A percentile compares a stretch with the other conserved stretches of the same genome.
phyloP scores from a whole-genome alignment of 768 basidiomycete genomes.

The Lactarius tabidus region DNA sequence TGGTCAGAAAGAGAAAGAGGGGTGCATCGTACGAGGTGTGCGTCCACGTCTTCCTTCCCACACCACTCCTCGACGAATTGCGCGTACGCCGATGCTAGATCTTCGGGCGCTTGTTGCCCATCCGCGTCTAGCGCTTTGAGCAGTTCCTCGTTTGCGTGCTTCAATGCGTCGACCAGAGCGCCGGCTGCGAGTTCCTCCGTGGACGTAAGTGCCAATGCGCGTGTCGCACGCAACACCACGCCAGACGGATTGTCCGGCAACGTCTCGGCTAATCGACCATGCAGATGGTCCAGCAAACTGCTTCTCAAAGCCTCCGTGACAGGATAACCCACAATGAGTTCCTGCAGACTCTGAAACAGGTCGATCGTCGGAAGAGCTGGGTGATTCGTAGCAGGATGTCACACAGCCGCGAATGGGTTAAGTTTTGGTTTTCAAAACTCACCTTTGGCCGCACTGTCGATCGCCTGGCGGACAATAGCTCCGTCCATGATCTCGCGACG shows the following conservation, averaged over 20 bases:
- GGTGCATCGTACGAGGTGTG: slow-evolving; percentile 30
- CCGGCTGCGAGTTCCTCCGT: slow-evolving; percentile 40
- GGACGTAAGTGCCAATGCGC: slow-evolving; percentile 19
- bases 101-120: slow-evolving; percentile 24
- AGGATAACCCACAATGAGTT: slow-evolving; percentile 43
- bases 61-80: slow-evolving; percentile 50
- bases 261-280: slow-evolving; percentile 37
- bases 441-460: slow-evolving; percentile 73
- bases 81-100: slow-evolving; percentile 39
- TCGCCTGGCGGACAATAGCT: slow-evolving; percentile 74
- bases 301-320: slow-evolving; percentile 38
- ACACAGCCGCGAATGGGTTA: background rate
- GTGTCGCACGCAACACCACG: slow-evolving; percentile 39
- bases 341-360: slow-evolving; percentile 42
- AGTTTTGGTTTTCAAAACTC: slow-evolving; percentile 27
- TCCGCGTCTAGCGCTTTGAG: slow-evolving; percentile 32
- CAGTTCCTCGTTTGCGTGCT: slow-evolving; percentile 46
- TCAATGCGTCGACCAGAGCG: slow-evolving; percentile 54
- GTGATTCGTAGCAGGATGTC: slow-evolving; percentile 10
- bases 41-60: slow-evolving; percentile 31
- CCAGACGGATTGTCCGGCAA: slow-evolving; percentile 39
- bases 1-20: background rate
- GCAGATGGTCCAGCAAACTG: slow-evolving; percentile 42
- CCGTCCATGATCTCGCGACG: slow-evolving; percentile 70
- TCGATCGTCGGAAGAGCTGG: slow-evolving; percentile 40